A percentile compares a stretch with the other conserved stretches of the same genome.
Evolutionary conservation across 1,284 basidiomycete species (phyloP).

Genomic region (Laetiporus sulphureus): DNA sequence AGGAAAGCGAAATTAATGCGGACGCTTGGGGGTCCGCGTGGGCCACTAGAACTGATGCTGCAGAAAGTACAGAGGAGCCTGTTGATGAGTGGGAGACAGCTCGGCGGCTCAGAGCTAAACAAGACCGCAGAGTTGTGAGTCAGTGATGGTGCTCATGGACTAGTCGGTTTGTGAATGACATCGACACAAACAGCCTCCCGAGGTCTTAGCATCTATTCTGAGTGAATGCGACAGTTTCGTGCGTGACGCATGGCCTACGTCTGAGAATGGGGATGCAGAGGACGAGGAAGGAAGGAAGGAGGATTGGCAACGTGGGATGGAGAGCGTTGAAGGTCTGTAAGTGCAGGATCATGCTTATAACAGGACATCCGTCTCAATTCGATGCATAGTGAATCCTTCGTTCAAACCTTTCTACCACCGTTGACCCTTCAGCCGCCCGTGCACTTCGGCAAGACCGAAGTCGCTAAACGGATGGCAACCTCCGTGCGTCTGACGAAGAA

Average conservation of each 20-base stretch:
- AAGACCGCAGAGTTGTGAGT: constrained; percentile 59
- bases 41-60: constrained; percentile 16
- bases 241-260: constrained; percentile 42
- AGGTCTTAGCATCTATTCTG: constrained; percentile 52
- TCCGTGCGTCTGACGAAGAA: constrained; percentile 58
- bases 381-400: constrained; percentile 16
- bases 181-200: too few relatives aligned
- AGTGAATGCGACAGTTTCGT: constrained; percentile 43
- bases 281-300: constrained; percentile 9
- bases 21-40: constrained; percentile 46
- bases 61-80: constrained; percentile 15
- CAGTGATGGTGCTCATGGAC: constrained; percentile 3
- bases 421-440: constrained; percentile 26
- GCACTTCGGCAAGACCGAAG: constrained; percentile 47
- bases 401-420: constrained; percentile 23
- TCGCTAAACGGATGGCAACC: constrained; percentile 49
- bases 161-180: constrained; percentile 9
- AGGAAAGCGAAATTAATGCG: constrained; percentile 22
- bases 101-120: constrained; percentile 45
- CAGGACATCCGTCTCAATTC: neutral
- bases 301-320: constrained; percentile 34
- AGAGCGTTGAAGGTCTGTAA: constrained; percentile 50
- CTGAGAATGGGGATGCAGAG: constrained; percentile 1
- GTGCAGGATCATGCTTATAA: constrained; percentile 23
- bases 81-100: constrained; percentile 68